A percentile compares a stretch with the other conserved stretches of the same genome.
Conservation (phyloP, 306 rosid species). For the Castanea sativa region DNA sequence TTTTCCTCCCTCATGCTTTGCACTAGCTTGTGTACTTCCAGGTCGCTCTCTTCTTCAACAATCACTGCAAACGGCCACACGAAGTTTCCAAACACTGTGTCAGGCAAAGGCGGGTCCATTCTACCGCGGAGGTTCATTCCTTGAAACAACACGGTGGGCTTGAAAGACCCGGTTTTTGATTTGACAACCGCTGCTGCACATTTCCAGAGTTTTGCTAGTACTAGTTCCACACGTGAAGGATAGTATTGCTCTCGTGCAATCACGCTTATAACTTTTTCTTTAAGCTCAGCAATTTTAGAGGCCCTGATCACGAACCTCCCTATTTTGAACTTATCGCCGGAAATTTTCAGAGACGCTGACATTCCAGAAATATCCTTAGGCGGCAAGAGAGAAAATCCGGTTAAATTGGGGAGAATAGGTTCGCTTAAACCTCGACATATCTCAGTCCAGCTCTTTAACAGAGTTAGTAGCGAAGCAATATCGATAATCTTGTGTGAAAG, state of each 20-base stretch:
- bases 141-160: slow-evolving; percentile 33
- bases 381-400: slow-evolving; percentile 29
- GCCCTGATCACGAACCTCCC: slow-evolving; percentile 31
- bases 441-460: slow-evolving; percentile 33
- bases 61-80: slow-evolving; percentile 41
- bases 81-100: slow-evolving; percentile 30
- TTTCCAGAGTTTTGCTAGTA: slow-evolving; percentile 37
- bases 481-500: slow-evolving; percentile 41
- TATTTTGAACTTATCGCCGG: slow-evolving; percentile 9
- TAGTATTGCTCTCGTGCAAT: background rate
- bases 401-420: slow-evolving; percentile 7
- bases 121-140: slow-evolving; percentile 42
- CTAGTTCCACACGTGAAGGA: slow-evolving; percentile 41
- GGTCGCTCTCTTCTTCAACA: slow-evolving; percentile 31
- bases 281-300: slow-evolving; percentile 27
- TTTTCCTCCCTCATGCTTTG: slow-evolving; percentile 29
- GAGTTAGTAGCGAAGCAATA: background rate
- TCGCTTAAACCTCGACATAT: background rate
- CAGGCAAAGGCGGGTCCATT: slow-evolving; percentile 33
- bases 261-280: slow-evolving; percentile 1
- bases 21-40: slow-evolving; percentile 30
- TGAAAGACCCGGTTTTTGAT: slow-evolving; percentile 18
- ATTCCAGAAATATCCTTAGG: slow-evolving; percentile 38
- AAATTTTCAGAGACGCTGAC: slow-evolving; percentile 12
- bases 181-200: slow-evolving; percentile 7